Evolutionary conservation across 331 rosid species (phyloP), one percentile per base, ranked within the genome.

Genomic region (Prunus yedoensis): DNA sequence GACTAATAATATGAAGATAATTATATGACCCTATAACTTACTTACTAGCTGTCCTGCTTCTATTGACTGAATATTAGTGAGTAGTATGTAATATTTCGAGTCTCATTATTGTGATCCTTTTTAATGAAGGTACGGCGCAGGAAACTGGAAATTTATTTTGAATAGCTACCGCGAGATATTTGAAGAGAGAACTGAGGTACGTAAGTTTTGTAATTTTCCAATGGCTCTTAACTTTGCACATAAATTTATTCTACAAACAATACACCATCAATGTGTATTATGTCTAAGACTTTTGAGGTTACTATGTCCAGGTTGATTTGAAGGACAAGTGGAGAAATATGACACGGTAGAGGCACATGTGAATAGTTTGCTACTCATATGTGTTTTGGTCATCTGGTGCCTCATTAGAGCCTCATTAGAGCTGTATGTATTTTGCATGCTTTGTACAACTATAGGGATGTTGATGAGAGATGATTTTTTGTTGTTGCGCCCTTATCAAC

Each of bases 241-340:
- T 8, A 3, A 30, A 6, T 38, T 10, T 18, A 38, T 65, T 65
- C 27, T 25, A 14, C 38, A 14, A 27, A 8, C 62, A 41, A 9
- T 50, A 47, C 68, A 32, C 9, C 68, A 18, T 63, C 27, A 74
- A 21, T 57, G 38, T 6, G 8, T 52, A 1, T 69, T 28, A 8
- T 67, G 30, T 46, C 56, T 67, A 4, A 71, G 52, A 64, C 35
- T 28, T 8, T 35, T 16, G 49, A 49, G 80, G 47, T 68, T 59
- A 32, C 70, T 32, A 21, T 52, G 74, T 58, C 67, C 84, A 91
- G 98, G 98, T 88, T 71, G 96, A 93, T 84, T 77, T 94, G 72
- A 94, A 94, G 88, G 97, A 94, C 78, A 94, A 90, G 51, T 94
- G 97, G 97, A 83, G 96, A 78, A 93, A 91, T 71, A 78, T 93